Evolutionary conservation across 345 rosid genomes (phyloP).

Genomic region (Hypericum perforatum): DNA sequence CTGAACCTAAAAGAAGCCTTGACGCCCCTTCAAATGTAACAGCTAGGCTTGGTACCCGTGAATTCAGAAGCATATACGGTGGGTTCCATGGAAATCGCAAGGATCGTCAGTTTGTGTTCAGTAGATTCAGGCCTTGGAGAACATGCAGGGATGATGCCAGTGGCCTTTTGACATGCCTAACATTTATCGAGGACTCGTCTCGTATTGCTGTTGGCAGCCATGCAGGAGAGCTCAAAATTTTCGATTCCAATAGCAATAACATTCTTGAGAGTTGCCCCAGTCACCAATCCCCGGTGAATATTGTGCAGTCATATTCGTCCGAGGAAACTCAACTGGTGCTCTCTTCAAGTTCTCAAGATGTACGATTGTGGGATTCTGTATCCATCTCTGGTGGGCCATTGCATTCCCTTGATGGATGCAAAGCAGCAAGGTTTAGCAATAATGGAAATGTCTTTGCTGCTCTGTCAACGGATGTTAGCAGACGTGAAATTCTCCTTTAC

Average conservation of each 20-base stretch:
- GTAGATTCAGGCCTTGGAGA: conserved; percentile 91
- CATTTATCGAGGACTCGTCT: conserved; percentile 66
- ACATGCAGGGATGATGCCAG: conserved; percentile 83
- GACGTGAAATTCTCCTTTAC: conserved; percentile 72
- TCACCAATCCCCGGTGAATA: conserved; percentile 69
- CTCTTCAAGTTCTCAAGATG: conserved; percentile 81
- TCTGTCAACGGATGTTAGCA: conserved; percentile 40
- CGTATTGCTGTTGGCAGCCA: conserved; percentile 90
- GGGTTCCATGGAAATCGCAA: conserved; percentile 91
- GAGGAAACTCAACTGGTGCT: conserved; percentile 62
- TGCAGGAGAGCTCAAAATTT: conserved; percentile 68
- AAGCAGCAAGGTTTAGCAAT: conserved; percentile 84
- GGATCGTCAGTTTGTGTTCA: conserved; percentile 91
- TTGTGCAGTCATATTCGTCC: conserved; percentile 56
- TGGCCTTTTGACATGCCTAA: conserved; percentile 68
- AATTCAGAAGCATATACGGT: conserved; percentile 60
- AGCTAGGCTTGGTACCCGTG: conserved; percentile 77
- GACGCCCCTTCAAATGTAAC: conserved; percentile 89
- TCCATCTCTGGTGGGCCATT: conserved; percentile 53
- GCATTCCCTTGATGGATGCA: conserved; percentile 74
- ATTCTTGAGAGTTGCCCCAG: conserved; percentile 60
- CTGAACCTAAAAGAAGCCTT: conserved; percentile 83
- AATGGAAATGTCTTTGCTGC: conserved; percentile 71
- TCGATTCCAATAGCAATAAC: conserved; percentile 58
- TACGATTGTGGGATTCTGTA: conserved; percentile 80